Base-by-base conservation (phyloP, 495 filamentous ascomycete genomes). In the Pseudoneurospora amorphoporcata region DNA sequence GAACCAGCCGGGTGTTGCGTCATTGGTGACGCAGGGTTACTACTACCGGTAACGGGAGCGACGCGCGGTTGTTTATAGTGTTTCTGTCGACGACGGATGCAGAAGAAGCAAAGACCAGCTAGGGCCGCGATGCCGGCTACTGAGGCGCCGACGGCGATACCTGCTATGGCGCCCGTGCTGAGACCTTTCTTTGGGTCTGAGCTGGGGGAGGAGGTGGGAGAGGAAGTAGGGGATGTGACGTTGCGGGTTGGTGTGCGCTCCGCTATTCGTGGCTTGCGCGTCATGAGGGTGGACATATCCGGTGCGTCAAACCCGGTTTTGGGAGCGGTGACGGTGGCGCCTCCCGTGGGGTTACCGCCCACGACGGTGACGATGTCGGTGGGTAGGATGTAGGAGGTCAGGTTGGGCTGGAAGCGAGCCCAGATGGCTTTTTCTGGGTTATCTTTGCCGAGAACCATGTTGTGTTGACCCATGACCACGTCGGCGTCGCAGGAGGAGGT, bases 301-400 rank as follows among this genome's bases (percentile, higher is more conserved):
- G 68, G 73, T 3, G 65, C 68, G 16, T 72, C 65, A 53, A 77
- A 77, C 17, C 75, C 75, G 2, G 41, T 23, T 5, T 37, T 10
- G 8, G 75, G 75, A 1, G 72, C 72, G 1, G 40, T 73, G 5
- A 69, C 29, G 5, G 39, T 72, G 9, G 75, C 75, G 16, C 72
- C 75, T 17, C 75, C 75, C 4, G 71, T 72, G 2, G 45, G 42
- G 2, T 39, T 10, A 6, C 75, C 75, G 7, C 75, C 75, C 0
- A 77, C 70, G 9, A 43, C 72, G 2, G 69, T 69, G 8, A 73
- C 8, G 53, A 77, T 73, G 38, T 70, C 70, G 16, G 69, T 39
- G 3, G 75, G 75, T 2, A 77, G 41, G 47, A 47, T 70, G 45
- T 77, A 77, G 10, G 75, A 72, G 3, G 75, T 77, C 2, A 77